Conservation (phyloP, 495 filamentous ascomycete species). For the Aspergillus leporis region DNA sequence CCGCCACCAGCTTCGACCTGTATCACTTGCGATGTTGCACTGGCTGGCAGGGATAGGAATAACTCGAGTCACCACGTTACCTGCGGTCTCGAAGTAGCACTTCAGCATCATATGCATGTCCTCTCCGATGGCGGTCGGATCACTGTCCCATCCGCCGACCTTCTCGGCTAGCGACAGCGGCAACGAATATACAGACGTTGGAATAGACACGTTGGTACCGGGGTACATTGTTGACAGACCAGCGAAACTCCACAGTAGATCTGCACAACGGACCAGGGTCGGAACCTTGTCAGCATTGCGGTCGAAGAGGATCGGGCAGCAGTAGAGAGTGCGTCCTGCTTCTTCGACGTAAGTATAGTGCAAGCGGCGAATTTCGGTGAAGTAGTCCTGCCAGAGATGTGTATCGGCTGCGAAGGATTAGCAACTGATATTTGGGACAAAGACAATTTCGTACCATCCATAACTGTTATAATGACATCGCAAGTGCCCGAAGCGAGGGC, state of each 20-base stretch:
- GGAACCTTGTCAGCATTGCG: slow-evolving; percentile 67
- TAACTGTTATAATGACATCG: slow-evolving; percentile 66
- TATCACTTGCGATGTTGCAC: slow-evolving; percentile 62
- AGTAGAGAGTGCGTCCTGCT: slow-evolving; percentile 59
- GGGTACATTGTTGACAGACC: slow-evolving; percentile 65
- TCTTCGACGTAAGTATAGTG: slow-evolving; percentile 56
- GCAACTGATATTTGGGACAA: background rate
- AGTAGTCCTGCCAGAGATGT: slow-evolving; percentile 65
- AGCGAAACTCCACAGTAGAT: slow-evolving; percentile 65
- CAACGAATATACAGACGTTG: slow-evolving; percentile 69
- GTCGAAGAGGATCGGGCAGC: slow-evolving; percentile 71
- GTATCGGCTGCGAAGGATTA: slow-evolving; percentile 56
- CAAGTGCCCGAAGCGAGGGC: slow-evolving; percentile 44
- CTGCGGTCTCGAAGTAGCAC: slow-evolving; percentile 69
- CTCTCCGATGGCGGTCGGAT: slow-evolving; percentile 67
- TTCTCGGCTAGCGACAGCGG: slow-evolving; percentile 60
- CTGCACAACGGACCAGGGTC: slow-evolving; percentile 65
- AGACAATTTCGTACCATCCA: slow-evolving; percentile 57
- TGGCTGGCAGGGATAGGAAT: slow-evolving; percentile 65
- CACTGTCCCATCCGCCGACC: slow-evolving; percentile 67
- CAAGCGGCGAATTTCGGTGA: slow-evolving; percentile 58
- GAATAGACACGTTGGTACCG: slow-evolving; percentile 59
- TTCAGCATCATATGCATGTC: slow-evolving; percentile 76
- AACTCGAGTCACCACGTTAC: slow-evolving; percentile 52
- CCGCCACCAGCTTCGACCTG: slow-evolving; percentile 44